Evolutionary conservation across 2,329 filamentous ascomycete genomes (phyloP).

Genomic region (Monilinia fructigena): DNA sequence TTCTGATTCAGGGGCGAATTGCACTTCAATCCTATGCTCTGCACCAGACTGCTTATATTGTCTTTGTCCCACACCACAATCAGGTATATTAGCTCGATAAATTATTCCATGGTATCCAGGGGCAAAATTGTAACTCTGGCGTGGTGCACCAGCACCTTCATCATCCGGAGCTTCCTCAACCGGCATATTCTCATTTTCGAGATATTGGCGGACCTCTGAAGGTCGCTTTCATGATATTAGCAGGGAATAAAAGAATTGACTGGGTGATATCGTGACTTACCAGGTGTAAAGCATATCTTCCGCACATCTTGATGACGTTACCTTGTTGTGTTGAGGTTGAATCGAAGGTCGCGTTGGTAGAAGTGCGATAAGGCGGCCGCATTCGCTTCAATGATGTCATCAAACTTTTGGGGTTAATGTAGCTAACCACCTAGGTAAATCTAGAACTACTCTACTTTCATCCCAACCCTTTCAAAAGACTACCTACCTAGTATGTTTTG

Average conservation of each 20-base stretch:
- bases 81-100: constrained; percentile 72
- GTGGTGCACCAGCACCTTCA: constrained; percentile 54
- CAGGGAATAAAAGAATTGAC: background rate
- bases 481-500: no score
- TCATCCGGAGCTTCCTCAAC: constrained; percentile 71
- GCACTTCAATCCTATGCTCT: constrained; percentile 30
- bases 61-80: constrained; percentile 53
- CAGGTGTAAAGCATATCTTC: constrained; percentile 38
- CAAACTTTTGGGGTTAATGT: no score
- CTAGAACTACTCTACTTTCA: no score
- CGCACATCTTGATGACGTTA: constrained; percentile 36
- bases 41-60: constrained; percentile 33
- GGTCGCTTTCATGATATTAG: constrained; percentile 58
- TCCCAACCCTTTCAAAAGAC: no score
- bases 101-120: constrained; percentile 83
- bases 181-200: constrained; percentile 72
- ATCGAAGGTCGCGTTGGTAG: background rate
- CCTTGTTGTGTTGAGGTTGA: constrained; percentile 9
- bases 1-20: constrained; percentile 29
- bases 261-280: constrained; percentile 25
- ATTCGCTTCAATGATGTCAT: background rate
- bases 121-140: constrained; percentile 88
- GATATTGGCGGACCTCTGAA: constrained; percentile 69
- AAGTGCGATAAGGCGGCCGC: background rate
- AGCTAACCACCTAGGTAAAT: no score